phyloP scores from a whole-genome alignment of 1,284 basidiomycete species.

The Malassezia equina region DNA sequence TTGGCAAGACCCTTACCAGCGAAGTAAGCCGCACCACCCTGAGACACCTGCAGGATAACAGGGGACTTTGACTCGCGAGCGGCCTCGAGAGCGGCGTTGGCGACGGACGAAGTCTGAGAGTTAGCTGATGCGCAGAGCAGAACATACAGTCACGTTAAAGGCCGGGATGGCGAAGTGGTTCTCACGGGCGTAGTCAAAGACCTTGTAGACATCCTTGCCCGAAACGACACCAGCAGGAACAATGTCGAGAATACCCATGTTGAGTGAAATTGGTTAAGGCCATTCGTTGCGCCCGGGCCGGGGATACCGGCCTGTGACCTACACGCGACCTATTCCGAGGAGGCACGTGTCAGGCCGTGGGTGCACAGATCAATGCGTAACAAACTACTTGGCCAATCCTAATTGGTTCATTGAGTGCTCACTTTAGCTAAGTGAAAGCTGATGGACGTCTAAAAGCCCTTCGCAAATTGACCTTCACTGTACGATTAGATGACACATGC shows the following conservation, averaged over 20 bases:
- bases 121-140: background rate
- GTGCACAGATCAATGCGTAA: background rate
- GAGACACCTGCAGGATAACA: slow-evolving; percentile 94
- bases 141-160: slow-evolving; percentile 41
- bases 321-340: background rate
- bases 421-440: background rate
- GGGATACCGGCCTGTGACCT: background rate
- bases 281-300: background rate
- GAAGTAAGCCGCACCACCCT: slow-evolving; percentile 92
- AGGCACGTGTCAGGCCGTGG: background rate
- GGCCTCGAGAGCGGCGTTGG: slow-evolving; percentile 46
- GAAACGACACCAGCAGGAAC: slow-evolving; percentile 45
- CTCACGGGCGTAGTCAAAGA: slow-evolving; percentile 45
- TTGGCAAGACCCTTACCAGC: slow-evolving; percentile 93
- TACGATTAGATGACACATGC: background rate
- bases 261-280: background rate
- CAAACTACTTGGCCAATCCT: background rate
- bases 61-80: slow-evolving; percentile 75
- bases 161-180: slow-evolving; percentile 46
- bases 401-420: background rate
- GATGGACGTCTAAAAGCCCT: slow-evolving; percentile 22
- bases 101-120: slow-evolving; percentile 31
- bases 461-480: slow-evolving; percentile 34
- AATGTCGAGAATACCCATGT: slow-evolving; percentile 42
- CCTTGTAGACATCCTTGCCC: slow-evolving; percentile 48